Evolutionary conservation across 2,329 filamentous ascomycete species (phyloP).

Genomic region (Trichoderma atrobrunneum): DNA sequence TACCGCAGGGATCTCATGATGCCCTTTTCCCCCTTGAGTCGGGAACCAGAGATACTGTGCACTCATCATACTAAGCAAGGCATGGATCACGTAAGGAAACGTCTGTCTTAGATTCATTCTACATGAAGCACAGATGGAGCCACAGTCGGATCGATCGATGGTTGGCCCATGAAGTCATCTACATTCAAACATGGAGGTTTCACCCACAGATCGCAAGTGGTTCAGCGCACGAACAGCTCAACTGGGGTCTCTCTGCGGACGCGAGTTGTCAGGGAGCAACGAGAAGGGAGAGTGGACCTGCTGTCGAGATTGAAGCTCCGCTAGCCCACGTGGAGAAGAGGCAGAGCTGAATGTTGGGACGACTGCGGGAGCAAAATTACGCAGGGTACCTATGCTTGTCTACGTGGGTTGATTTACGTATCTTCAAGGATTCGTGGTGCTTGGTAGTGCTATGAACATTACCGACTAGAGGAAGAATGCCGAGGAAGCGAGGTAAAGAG

Average conservation of each 20-base stretch:
- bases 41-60: neutral
- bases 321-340: constrained; percentile 3
- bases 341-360: neutral
- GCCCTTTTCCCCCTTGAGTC: neutral
- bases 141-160: neutral
- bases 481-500: neutral
- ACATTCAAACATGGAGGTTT: neutral
- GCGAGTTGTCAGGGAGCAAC: neutral
- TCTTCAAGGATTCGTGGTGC: no score
- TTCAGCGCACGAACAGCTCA: neutral
- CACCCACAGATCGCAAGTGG: neutral
- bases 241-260: neutral
- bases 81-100: neutral
- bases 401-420: neutral
- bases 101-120: neutral
- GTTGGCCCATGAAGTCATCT: neutral
- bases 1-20: neutral
- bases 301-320: neutral
- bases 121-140: neutral
- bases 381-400: constrained; percentile 5
- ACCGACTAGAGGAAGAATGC: neutral
- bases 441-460: no score
- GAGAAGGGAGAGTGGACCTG: neutral
- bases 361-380: neutral
- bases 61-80: neutral